Evolutionary conservation across 768 basidiomycete genomes (phyloP), one percentile per base, ranked within the genome.

Genomic region (Rhodotorula sphaerocarpa): DNA sequence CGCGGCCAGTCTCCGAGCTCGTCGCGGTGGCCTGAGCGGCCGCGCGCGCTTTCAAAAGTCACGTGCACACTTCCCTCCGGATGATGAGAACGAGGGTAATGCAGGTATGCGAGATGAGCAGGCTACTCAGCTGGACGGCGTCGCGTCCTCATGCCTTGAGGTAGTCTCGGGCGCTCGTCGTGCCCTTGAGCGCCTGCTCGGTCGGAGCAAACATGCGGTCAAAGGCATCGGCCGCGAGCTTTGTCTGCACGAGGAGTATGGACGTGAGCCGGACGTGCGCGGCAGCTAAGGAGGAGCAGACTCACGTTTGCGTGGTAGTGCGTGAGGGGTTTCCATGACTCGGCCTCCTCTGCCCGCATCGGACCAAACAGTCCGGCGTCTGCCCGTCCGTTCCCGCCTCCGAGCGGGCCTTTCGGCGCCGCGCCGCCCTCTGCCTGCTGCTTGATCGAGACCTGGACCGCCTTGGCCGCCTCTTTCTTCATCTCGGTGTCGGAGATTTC

Each of bases 401-500:
- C 59, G 3, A 55, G 50, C 36, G 62, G 56, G 5, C 56, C 63
- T 27, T 52, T 55, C 23, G n/a, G 14, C 48, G 30, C 48, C 30
- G 46, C 23, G 18, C 28, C 20, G 46, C 48, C 10, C 53, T 56
- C 2, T 41, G 57, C 36, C 30, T 34, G 31, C 50, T 43, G 50
- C 64, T 65, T 65, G 52, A 70, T 41, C 51, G 58, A 60, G 18
- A 70, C 68, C 61, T 70, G 68, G 0, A 70, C 68, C 2, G 68
- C 68, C 55, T 70, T 70, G 5, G 61, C 61, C 27, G 48, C 48
- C 45, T 66, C 68, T 43, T 63, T 58, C 28, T 63, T 63, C 36
- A 70, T 47, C 54, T 66, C 66, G n/a, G 66, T 62, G 36, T 70
- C 69, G n/a, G 61, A 62, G 14, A 64, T 28, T 34, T 71, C 72